Percentiles rank a stretch among this genome's conserved stretches.
These are phyloP conservation scores for Francoa sonchifolia DNA, from an alignment of 441 rosid species.

Conservation along the genomic window DNA sequence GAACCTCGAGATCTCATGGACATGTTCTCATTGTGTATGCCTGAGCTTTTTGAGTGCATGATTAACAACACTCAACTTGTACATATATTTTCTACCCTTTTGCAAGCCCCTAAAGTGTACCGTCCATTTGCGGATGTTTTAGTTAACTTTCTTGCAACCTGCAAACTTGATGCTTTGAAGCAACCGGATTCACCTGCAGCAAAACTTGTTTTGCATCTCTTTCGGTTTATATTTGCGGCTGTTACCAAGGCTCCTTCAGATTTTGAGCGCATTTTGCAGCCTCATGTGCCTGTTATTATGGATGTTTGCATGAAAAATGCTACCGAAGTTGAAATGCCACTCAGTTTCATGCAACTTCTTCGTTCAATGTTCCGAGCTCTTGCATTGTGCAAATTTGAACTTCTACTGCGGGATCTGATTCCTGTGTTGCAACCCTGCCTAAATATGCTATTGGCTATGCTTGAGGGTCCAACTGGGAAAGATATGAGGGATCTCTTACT, in stretches of 20 bases:
- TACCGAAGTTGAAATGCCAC: constrained; percentile 88
- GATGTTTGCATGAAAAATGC: constrained; percentile 94
- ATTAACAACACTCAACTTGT: constrained; percentile 72
- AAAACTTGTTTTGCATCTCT: constrained; percentile 81
- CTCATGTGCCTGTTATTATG: constrained; percentile 84
- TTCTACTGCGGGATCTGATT: constrained; percentile 75
- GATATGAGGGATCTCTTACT: constrained; percentile 81
- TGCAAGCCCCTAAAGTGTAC: constrained; percentile 74
- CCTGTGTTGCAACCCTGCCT: constrained; percentile 85
- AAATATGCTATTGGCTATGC: constrained; percentile 84
- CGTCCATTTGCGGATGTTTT: constrained; percentile 87
- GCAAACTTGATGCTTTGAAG: constrained; percentile 80
- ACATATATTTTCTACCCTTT: constrained; percentile 72
- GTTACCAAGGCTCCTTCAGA: constrained; percentile 86
- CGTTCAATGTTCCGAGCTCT: constrained; percentile 86
- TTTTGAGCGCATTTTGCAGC: constrained; percentile 91
- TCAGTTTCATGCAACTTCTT: constrained; percentile 86
- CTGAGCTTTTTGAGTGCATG: constrained; percentile 98
- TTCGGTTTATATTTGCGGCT: constrained; percentile 76
- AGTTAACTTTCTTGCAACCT: constrained; percentile 75
- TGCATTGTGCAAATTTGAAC: constrained; percentile 87
- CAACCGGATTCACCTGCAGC: constrained; percentile 76
- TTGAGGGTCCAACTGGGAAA: constrained; percentile 92
- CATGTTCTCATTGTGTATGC: constrained; percentile 94
- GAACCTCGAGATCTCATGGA: constrained; percentile 99